phyloP scores from a whole-genome alignment of 768 basidiomycete species.

The Lactarius sanguifluus region DNA sequence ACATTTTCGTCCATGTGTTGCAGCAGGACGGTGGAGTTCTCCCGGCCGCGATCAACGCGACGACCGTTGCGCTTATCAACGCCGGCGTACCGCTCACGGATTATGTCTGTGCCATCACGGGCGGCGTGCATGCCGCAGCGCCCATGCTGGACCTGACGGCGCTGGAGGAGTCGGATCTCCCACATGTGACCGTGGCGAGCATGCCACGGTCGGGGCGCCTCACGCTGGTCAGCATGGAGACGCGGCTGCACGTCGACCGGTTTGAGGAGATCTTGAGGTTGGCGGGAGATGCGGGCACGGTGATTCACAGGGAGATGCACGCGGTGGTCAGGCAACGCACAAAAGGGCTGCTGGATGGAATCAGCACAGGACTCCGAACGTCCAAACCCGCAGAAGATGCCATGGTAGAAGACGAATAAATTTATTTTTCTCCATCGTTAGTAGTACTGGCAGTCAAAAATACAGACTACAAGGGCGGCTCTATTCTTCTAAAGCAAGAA shows the following conservation, averaged over 20 bases:
- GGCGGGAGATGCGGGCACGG: slow-evolving; percentile 72
- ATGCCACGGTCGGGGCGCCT: slow-evolving; percentile 87
- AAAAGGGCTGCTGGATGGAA: slow-evolving; percentile 56
- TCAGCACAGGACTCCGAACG: slow-evolving; percentile 47
- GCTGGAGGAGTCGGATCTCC: slow-evolving; percentile 89
- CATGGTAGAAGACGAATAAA: slow-evolving; percentile 21
- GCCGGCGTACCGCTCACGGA: slow-evolving; percentile 91
- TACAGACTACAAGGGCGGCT: slow-evolving; percentile 21
- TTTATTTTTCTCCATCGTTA: not conserved
- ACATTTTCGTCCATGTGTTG: slow-evolving; percentile 88
- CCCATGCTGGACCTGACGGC: slow-evolving; percentile 85
- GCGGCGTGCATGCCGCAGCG: slow-evolving; percentile 79
- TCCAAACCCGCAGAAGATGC: slow-evolving; percentile 27
- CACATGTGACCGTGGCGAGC: slow-evolving; percentile 83
- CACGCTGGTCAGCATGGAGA: slow-evolving; percentile 90
- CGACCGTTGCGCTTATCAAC: slow-evolving; percentile 85
- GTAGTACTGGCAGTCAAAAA: not conserved
- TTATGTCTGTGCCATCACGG: slow-evolving; percentile 87
- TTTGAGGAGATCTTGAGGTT: slow-evolving; percentile 87
- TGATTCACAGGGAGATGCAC: slow-evolving; percentile 85
- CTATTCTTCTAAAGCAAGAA: slow-evolving; percentile 79
- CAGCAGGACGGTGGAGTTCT: slow-evolving; percentile 93
- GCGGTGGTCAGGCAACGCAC: slow-evolving; percentile 65
- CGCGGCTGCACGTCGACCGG: slow-evolving; percentile 86
- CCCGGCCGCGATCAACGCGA: slow-evolving; percentile 90